phyloP scores from a whole-genome alignment of 2,329 filamentous ascomycete species.

The Madurella mycetomatis region DNA sequence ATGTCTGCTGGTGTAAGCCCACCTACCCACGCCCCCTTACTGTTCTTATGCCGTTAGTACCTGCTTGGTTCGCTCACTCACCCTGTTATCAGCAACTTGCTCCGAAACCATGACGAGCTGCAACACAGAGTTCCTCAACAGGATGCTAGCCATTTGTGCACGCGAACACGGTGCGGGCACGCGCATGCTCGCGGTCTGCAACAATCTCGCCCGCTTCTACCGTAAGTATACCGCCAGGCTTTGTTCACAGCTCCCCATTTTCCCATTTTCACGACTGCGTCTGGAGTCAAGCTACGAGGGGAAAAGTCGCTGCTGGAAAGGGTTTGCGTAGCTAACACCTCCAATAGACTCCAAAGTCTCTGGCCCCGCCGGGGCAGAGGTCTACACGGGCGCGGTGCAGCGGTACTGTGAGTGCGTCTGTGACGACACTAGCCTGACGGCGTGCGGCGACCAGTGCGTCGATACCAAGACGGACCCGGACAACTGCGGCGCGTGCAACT shows the following conservation, averaged over 20 bases:
- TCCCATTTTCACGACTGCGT: no score
- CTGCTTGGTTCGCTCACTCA: neutral
- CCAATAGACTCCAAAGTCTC: neutral
- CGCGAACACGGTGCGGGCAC: neutral
- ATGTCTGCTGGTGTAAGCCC: conserved; percentile 8
- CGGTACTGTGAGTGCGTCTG: conserved; percentile 2
- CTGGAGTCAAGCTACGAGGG: no score
- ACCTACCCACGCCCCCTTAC: neutral
- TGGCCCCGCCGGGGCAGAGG: neutral
- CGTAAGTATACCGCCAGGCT: no score
- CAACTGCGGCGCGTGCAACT: conserved; percentile 3
- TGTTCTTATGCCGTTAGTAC: no score
- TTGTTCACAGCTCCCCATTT: no score
- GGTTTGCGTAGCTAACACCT: no score
- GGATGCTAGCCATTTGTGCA: conserved; percentile 3
- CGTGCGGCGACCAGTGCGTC: conserved; percentile 3
- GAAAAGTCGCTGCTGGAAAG: no score
- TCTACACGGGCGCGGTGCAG: neutral
- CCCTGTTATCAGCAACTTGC: neutral
- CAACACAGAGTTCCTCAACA: conserved; percentile 6
- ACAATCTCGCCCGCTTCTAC: conserved; percentile 3
- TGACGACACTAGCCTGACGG: neutral
- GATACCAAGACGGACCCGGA: neutral
- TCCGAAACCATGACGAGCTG: conserved; percentile 1
- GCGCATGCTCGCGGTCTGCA: neutral